Conservation (phyloP, 163 green algal species). For the Volvox carteri region DNA sequence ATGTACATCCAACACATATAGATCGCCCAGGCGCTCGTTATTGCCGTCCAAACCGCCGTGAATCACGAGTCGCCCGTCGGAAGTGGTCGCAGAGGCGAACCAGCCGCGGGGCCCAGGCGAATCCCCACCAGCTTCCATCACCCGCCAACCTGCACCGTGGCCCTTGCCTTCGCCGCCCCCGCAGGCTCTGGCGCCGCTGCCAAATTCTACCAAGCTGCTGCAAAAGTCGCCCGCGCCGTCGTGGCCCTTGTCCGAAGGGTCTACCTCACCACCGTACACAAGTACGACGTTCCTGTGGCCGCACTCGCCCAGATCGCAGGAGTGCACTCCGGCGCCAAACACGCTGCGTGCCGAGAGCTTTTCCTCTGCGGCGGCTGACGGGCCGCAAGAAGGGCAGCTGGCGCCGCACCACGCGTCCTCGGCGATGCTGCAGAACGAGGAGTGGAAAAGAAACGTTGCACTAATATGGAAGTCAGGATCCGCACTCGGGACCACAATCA, state of each 20-base stretch:
- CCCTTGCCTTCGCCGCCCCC: too few relatives aligned
- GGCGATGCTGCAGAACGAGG: constrained; percentile 16
- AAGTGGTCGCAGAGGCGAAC: constrained; percentile 59
- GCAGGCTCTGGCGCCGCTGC: background rate
- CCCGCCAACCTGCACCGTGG: constrained; percentile 47
- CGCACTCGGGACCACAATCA: too few relatives aligned
- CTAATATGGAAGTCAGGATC: background rate
- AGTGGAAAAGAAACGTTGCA: background rate
- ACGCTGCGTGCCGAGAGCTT: constrained; percentile 66
- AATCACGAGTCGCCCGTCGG: constrained; percentile 58
- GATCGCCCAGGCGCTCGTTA: constrained; percentile 71
- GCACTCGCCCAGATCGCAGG: constrained; percentile 49
- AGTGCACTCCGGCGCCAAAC: constrained; percentile 66
- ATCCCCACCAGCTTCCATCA: constrained; percentile 32
- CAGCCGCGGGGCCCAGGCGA: constrained; percentile 68
- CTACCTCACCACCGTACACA: constrained; percentile 74
- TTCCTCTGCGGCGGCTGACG: background rate
- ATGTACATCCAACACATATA: constrained; percentile 63
- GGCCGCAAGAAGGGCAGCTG: constrained; percentile 31
- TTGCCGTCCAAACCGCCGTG: constrained; percentile 68
- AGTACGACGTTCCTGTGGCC: constrained; percentile 59
- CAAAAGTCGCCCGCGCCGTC: constrained; percentile 69
- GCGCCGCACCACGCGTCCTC: constrained; percentile 38
- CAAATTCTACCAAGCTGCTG: constrained; percentile 18
- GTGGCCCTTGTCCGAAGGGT: constrained; percentile 68